A percentile compares a stretch with the other conserved stretches of the same genome.
Conservation (phyloP, 2,329 filamentous ascomycete genomes). For the Neofusicoccum ribis region DNA sequence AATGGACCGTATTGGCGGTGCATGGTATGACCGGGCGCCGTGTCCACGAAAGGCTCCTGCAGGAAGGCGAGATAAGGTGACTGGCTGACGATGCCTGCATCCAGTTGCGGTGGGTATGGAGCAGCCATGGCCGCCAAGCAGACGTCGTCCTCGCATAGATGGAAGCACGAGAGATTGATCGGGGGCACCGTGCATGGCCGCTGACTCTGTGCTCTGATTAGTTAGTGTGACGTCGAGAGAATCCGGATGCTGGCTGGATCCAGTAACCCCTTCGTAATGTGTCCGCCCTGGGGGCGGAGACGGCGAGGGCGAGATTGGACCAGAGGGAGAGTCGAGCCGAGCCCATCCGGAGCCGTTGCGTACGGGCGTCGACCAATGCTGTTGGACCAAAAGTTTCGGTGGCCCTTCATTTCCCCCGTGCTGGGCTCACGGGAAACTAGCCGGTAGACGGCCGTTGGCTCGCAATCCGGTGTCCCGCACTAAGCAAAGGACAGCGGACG, state of each 20-base stretch:
- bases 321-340: constrained; percentile 19
- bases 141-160: constrained; percentile 20
- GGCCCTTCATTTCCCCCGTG: constrained; percentile 12
- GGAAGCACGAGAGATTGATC: constrained; percentile 21
- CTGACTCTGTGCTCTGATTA: constrained; percentile 20
- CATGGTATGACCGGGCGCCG: constrained; percentile 38
- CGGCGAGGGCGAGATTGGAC: constrained; percentile 13
- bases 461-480: constrained; percentile 16
- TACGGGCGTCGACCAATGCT: constrained; percentile 29
- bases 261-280: constrained; percentile 20
- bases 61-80: constrained; percentile 50
- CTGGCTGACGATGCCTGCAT: constrained; percentile 43
- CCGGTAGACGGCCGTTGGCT: constrained; percentile 9
- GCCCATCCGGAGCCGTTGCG: constrained; percentile 19
- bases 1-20: constrained; percentile 36
- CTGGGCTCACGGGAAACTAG: constrained; percentile 17
- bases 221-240: constrained; percentile 19
- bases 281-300: constrained; percentile 12
- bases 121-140: constrained; percentile 14
- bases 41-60: constrained; percentile 38
- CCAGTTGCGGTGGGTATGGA: constrained; percentile 30
- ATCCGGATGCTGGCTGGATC: constrained; percentile 20
- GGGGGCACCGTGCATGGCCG: constrained; percentile 14
- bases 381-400: constrained; percentile 11
- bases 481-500: constrained; percentile 9